phyloP scores from a whole-genome alignment of 2,329 filamentous ascomycete genomes.

The Penicillium hesseltinei region DNA sequence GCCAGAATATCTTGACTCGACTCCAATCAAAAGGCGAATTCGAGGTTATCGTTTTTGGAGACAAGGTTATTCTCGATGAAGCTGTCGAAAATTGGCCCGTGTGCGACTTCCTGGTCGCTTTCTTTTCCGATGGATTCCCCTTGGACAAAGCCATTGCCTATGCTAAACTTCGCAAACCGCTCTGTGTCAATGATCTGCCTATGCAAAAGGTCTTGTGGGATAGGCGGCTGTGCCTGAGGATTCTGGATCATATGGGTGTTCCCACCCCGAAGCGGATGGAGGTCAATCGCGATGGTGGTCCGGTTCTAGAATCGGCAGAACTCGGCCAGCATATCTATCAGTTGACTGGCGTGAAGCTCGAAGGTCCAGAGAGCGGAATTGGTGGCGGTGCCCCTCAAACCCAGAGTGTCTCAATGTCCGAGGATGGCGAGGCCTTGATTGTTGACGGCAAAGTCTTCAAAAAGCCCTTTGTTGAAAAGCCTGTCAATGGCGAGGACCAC shows the following conservation, averaged over 20 bases:
- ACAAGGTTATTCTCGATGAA: conserved; percentile 98
- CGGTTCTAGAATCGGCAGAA: conserved; percentile 72
- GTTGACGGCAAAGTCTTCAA: conserved; percentile 79
- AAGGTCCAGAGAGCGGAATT: conserved; percentile 67
- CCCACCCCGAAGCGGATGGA: conserved; percentile 86
- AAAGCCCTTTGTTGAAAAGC: conserved; percentile 98
- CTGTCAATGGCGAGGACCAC: conserved; percentile 96
- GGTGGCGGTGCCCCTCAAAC: conserved; percentile 58
- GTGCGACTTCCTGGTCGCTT: conserved; percentile 94
- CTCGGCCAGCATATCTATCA: conserved; percentile 77
- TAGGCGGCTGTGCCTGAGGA: conserved; percentile 79
- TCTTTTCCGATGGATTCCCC: conserved; percentile 97
- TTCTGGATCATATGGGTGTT: conserved; percentile 85
- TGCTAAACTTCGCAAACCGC: conserved; percentile 86
- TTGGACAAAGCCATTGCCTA: conserved; percentile 97
- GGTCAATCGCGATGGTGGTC: conserved; percentile 89
- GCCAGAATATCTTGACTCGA: conserved; percentile 90
- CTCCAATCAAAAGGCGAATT: conserved; percentile 89
- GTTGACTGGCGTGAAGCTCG: conserved; percentile 72
- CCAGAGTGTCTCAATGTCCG: conserved; percentile 76
- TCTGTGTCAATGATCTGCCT: conserved; percentile 94
- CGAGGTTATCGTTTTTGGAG: conserved; percentile 95
- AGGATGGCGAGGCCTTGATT: conserved; percentile 81
- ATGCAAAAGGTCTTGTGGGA: conserved; percentile 99
- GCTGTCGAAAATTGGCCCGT: conserved; percentile 95